These are phyloP conservation scores for Ophiosphaerella narmari DNA, from an alignment of 2,329 filamentous ascomycete species.

Conservation along the genomic window DNA sequence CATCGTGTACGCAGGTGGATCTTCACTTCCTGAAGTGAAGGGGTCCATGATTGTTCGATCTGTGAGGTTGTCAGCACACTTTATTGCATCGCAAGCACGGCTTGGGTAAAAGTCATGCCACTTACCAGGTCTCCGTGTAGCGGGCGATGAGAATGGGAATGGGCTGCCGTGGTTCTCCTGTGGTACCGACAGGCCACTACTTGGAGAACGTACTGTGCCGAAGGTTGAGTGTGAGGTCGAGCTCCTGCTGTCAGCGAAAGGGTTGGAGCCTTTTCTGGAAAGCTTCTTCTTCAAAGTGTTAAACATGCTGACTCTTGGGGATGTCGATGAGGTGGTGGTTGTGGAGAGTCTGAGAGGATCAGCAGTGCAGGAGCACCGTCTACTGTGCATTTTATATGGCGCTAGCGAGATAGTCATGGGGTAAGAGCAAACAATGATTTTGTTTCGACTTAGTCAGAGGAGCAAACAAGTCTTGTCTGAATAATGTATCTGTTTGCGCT, in stretches of 20 bases:
- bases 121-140: conserved; percentile 48
- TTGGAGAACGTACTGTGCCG: neutral
- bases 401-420: conserved; percentile 19
- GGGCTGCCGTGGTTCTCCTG: conserved; percentile 15
- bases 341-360: conserved; percentile 4
- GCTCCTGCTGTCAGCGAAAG: no score
- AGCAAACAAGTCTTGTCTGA: neutral
- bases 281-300: no score
- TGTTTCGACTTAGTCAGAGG: neutral
- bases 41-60: conserved; percentile 35
- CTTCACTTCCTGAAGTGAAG: conserved; percentile 40
- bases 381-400: conserved; percentile 1
- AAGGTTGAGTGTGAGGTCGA: no score
- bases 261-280: no score
- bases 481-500: conserved; percentile 1
- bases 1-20: conserved; percentile 49
- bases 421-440: conserved; percentile 2
- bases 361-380: conserved; percentile 2
- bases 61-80: conserved; percentile 12
- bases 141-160: conserved; percentile 28
- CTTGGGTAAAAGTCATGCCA: neutral
- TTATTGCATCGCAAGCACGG: neutral
- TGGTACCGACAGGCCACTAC: conserved; percentile 21
- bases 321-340: conserved; percentile 7
- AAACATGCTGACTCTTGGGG: conserved; percentile 7